Conservation (phyloP, 345 rosid genomes). For the Hypericum androsaemum region DNA sequence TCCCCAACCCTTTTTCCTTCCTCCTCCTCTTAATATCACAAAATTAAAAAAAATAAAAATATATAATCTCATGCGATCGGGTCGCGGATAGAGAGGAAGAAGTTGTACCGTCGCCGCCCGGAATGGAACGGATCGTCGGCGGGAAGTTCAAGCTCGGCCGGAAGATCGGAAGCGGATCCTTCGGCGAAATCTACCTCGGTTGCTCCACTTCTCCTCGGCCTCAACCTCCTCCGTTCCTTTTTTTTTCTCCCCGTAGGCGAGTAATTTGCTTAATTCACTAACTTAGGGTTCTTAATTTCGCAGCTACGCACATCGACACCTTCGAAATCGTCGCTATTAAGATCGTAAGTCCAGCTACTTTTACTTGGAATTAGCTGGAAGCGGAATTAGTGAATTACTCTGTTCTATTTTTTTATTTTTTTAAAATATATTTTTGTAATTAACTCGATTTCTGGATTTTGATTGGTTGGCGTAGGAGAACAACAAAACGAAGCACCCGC, state of each 20-base stretch:
- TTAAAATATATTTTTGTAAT: not conserved
- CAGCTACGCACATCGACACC: conserved; percentile 87
- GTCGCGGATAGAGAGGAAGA: too few relatives aligned
- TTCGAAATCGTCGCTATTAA: conserved; percentile 90
- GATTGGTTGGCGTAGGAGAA: conserved; percentile 60
- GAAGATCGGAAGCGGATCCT: conserved; percentile 94
- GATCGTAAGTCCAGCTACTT: conserved; percentile 48
- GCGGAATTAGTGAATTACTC: not conserved
- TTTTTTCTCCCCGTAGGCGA: not conserved
- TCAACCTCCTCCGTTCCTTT: not conserved
- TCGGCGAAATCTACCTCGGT: conserved; percentile 92
- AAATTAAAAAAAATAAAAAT: too few relatives aligned
- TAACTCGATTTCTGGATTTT: not conserved
- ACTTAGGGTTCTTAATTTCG: not conserved
- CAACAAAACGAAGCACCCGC: conserved; percentile 75
- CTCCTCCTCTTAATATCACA: too few relatives aligned
- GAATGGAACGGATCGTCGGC: conserved; percentile 71
- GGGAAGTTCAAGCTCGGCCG: conserved; percentile 85
- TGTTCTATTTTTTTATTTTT: not conserved
- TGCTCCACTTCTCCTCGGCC: conserved; percentile 7
- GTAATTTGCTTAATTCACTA: not conserved
- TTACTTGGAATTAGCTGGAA: conserved; percentile 1
- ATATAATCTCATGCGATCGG: too few relatives aligned
- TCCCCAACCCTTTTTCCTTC: too few relatives aligned
- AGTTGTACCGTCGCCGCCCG: too few relatives aligned